These are phyloP conservation scores for Colletotrichum musae DNA, from an alignment of 2,329 filamentous ascomycete species.

Conservation along the genomic window DNA sequence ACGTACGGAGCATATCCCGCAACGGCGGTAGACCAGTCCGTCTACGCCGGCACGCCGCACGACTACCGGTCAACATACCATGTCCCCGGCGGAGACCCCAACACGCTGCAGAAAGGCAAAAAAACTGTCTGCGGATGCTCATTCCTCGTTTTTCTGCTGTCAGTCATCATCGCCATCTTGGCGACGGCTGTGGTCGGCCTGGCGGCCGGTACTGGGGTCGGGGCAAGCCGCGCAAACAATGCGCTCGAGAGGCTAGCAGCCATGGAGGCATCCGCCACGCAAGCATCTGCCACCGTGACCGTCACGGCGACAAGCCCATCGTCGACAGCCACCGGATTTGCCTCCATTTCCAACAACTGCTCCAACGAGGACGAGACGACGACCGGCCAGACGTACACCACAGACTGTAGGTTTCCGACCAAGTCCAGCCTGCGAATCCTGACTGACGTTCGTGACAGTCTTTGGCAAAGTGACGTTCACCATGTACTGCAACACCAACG, in stretches of 20 bases:
- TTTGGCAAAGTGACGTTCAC: constrained; percentile 54
- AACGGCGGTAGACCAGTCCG: constrained; percentile 26
- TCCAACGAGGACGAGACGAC: constrained; percentile 52
- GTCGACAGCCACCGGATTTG: constrained; percentile 47
- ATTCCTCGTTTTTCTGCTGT: constrained; percentile 57
- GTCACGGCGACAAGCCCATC: constrained; percentile 41
- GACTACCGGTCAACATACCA: constrained; percentile 21
- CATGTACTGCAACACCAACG: constrained; percentile 61
- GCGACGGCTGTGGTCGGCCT: constrained; percentile 59
- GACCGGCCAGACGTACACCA: constrained; percentile 56
- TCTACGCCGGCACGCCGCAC: constrained; percentile 24
- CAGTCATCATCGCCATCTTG: constrained; percentile 56
- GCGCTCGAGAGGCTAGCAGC: constrained; percentile 52
- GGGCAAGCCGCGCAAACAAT: constrained; percentile 55
- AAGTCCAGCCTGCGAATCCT: too few species aligned
- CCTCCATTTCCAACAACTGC: constrained; percentile 57
- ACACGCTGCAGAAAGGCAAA: constrained; percentile 13
- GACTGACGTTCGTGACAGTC: constrained; percentile 49
- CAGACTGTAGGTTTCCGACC: constrained; percentile 52
- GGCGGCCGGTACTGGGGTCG: constrained; percentile 60
- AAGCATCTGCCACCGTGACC: constrained; percentile 39
- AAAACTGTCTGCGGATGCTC: constrained; percentile 47
- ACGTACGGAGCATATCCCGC: constrained; percentile 28
- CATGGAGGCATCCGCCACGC: constrained; percentile 45
- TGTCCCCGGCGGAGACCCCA: constrained; percentile 5